phyloP scores from a whole-genome alignment of 164 flowering plant genomes.

The Sedum album region DNA sequence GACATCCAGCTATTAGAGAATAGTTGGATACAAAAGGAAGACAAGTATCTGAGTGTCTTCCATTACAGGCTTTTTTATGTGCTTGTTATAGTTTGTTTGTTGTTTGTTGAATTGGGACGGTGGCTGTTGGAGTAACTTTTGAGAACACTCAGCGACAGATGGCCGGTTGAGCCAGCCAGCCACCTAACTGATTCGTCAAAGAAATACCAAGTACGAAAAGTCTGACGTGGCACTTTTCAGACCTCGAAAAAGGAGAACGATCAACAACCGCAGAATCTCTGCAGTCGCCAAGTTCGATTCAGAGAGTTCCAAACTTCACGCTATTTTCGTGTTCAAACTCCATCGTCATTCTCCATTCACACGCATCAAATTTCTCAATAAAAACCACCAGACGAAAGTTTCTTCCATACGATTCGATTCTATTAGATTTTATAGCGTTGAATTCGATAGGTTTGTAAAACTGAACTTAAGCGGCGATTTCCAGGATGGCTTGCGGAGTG shows the following conservation, averaged over 20 bases:
- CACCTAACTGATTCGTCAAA: neutral
- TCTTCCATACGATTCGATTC: slow-evolving; percentile 3
- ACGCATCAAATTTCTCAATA: neutral
- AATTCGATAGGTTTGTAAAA: slow-evolving; percentile 14
- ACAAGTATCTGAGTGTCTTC: too few relatives aligned
- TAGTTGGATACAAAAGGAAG: too few relatives aligned
- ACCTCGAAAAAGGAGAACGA: slow-evolving; percentile 29
- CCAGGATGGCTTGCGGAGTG: slow-evolving; percentile 14
- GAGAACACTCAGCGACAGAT: too few relatives aligned
- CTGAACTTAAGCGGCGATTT: too few relatives aligned
- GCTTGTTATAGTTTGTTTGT: too few relatives aligned
- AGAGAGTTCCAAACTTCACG: neutral
- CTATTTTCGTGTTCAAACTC: slow-evolving; percentile 11
- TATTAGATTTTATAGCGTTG: too few relatives aligned
- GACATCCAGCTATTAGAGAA: too few relatives aligned
- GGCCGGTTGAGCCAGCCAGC: too few relatives aligned
- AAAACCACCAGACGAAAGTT: slow-evolving; percentile 1
- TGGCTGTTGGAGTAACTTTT: too few relatives aligned
- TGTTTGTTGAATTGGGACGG: too few relatives aligned
- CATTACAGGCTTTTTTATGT: too few relatives aligned
- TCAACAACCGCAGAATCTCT: neutral
- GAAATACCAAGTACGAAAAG: neutral
- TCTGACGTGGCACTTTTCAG: slow-evolving; percentile 18
- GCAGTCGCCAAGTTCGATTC: slow-evolving; percentile 1
- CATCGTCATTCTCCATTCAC: neutral